phyloP scores from a whole-genome alignment of 371 early-diverging fungal species.

The Mucor plumbeus region DNA sequence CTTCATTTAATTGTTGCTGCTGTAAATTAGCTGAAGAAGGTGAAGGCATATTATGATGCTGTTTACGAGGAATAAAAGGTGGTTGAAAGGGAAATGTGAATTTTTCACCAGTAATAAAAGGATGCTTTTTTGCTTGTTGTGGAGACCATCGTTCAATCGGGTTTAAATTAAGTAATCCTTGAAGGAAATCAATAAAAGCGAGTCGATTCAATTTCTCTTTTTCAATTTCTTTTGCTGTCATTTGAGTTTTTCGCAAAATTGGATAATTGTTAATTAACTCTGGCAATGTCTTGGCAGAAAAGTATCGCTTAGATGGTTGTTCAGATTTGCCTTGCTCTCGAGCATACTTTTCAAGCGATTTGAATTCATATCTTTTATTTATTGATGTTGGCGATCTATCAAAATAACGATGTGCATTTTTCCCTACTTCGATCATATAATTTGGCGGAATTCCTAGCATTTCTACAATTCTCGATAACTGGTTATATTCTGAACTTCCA shows the following conservation, averaged over 20 bases:
- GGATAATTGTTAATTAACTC: constrained; percentile 91
- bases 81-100: constrained; percentile 57
- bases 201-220: constrained; percentile 75
- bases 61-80: constrained; percentile 44
- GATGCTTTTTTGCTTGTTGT: constrained; percentile 93
- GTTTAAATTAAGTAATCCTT: constrained; percentile 86
- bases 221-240: constrained; percentile 73
- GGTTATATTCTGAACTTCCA: constrained; percentile 93
- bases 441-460: constrained; percentile 69
- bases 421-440: constrained; percentile 93
- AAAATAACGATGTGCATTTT: constrained; percentile 84
- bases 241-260: constrained; percentile 68
- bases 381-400: constrained; percentile 58
- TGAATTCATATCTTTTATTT: constrained; percentile 71
- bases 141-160: constrained; percentile 96
- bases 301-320: constrained; percentile 92
- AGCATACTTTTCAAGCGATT: constrained; percentile 83
- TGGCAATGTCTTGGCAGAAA: constrained; percentile 78
- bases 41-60: constrained; percentile 18
- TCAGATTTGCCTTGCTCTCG: constrained; percentile 76
- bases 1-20: constrained; percentile 6
- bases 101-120: constrained; percentile 91
- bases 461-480: constrained; percentile 88
- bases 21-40: neutral
- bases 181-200: constrained; percentile 89